phyloP scores from a whole-genome alignment of 495 filamentous ascomycete species.

The Astrothelium subdiscretum region DNA sequence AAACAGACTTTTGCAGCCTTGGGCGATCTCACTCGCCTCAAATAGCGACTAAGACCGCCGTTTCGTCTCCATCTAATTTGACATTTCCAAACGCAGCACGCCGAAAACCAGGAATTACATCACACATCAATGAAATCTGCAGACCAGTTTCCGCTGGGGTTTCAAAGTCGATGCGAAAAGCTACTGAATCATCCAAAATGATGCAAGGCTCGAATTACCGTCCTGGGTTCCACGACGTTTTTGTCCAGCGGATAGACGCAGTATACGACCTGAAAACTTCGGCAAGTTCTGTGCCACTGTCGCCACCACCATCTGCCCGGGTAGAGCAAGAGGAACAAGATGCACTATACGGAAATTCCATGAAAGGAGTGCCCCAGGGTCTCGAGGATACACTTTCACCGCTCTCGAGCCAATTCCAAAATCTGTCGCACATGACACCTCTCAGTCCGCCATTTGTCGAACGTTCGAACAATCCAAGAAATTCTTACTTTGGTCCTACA shows the following conservation, averaged over 20 bases:
- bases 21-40: slow-evolving; percentile 15
- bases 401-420: slow-evolving; percentile 14
- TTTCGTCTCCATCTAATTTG: background rate
- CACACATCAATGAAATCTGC: background rate
- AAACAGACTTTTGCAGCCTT: slow-evolving; percentile 17
- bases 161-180: slow-evolving; percentile 16
- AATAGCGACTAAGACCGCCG: slow-evolving; percentile 6
- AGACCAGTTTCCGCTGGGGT: slow-evolving; percentile 13
- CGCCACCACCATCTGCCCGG: slow-evolving; percentile 22
- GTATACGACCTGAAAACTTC: slow-evolving; percentile 22
- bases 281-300: slow-evolving; percentile 10
- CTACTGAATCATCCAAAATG: slow-evolving; percentile 22
- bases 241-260: slow-evolving; percentile 17
- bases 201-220: slow-evolving; percentile 25
- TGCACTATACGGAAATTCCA: slow-evolving; percentile 12
- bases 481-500: background rate
- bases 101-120: slow-evolving; percentile 1
- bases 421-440: slow-evolving; percentile 14
- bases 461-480: background rate
- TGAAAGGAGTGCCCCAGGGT: slow-evolving; percentile 6
- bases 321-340: slow-evolving; percentile 12
- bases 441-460: background rate
- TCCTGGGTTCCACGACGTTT: slow-evolving; percentile 19
- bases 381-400: slow-evolving; percentile 21
- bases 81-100: background rate